Percentiles rank a stretch among this genome's conserved stretches.
phyloP scores from a whole-genome alignment of 106 monocot genomes.

The Apostasia ramifera region DNA sequence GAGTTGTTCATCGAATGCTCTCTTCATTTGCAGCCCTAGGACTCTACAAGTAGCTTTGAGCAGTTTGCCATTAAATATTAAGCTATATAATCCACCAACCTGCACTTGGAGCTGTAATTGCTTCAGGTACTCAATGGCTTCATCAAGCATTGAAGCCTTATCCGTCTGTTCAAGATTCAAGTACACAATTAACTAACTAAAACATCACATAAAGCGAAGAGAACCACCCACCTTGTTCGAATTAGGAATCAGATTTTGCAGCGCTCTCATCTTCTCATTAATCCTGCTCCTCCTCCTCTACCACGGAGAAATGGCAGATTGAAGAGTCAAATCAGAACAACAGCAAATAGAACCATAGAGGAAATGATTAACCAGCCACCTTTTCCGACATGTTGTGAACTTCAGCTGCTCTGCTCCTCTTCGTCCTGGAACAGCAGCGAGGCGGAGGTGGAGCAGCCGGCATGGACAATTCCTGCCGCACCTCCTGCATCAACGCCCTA shows the following conservation, averaged over 20 bases:
- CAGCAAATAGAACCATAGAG: conserved; percentile 5
- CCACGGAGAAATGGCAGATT: neutral
- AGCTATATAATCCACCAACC: conserved; percentile 14
- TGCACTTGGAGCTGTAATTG: conserved; percentile 75
- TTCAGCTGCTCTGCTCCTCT: conserved; percentile 75
- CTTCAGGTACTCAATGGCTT: conserved; percentile 70
- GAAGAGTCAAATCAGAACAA: neutral
- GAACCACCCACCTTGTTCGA: conserved; percentile 49
- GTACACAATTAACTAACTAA: neutral
- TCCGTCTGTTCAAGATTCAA: conserved; percentile 36
- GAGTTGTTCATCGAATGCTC: too few relatives aligned
- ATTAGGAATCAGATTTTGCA: conserved; percentile 73
- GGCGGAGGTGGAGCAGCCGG: conserved; percentile 12
- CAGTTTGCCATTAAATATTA: neutral
- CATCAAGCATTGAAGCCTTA: conserved; percentile 76
- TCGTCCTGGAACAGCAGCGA: conserved; percentile 37
- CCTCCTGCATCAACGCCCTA: conserved; percentile 19
- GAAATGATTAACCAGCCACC: conserved; percentile 14
- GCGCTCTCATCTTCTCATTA: conserved; percentile 73
- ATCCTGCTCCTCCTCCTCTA: conserved; percentile 68
- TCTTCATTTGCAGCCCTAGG: too few relatives aligned
- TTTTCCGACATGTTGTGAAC: conserved; percentile 84
- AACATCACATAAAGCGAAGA: neutral
- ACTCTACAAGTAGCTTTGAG: neutral
- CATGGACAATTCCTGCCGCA: conserved; percentile 22